phyloP scores from a whole-genome alignment of 495 filamentous ascomycete species.

The Neurospora sp. region DNA sequence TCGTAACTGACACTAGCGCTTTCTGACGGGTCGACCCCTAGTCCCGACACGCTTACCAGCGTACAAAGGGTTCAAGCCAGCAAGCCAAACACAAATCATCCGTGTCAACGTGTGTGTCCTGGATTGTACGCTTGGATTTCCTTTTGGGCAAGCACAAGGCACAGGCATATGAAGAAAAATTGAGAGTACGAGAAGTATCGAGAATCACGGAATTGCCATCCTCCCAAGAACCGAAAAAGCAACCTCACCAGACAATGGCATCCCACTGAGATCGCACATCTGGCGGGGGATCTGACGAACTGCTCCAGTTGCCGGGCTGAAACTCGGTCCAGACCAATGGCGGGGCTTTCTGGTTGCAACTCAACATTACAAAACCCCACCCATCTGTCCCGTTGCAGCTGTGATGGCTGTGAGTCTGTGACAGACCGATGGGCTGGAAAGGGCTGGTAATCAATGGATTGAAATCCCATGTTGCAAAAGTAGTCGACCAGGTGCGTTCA shows the following conservation, averaged over 20 bases:
- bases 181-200: not conserved
- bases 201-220: not conserved
- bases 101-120: not conserved
- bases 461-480: not conserved
- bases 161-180: not conserved
- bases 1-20: too few species aligned
- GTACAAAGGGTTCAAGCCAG: not conserved
- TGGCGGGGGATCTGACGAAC: not conserved
- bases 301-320: not conserved
- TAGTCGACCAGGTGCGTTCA: not conserved
- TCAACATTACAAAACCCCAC: not conserved
- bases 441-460: not conserved
- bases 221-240: not conserved
- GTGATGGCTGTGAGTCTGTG: not conserved
- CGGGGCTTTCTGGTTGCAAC: not conserved
- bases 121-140: not conserved
- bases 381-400: not conserved
- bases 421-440: not conserved
- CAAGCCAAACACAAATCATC: not conserved
- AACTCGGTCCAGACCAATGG: not conserved
- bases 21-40: too few species aligned
- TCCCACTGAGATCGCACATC: not conserved
- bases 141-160: not conserved
- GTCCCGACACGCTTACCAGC: not conserved
- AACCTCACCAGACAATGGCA: not conserved